Conservation (phyloP, 148 eudicot genomes). For the Rhododendron ferrugineum region DNA sequence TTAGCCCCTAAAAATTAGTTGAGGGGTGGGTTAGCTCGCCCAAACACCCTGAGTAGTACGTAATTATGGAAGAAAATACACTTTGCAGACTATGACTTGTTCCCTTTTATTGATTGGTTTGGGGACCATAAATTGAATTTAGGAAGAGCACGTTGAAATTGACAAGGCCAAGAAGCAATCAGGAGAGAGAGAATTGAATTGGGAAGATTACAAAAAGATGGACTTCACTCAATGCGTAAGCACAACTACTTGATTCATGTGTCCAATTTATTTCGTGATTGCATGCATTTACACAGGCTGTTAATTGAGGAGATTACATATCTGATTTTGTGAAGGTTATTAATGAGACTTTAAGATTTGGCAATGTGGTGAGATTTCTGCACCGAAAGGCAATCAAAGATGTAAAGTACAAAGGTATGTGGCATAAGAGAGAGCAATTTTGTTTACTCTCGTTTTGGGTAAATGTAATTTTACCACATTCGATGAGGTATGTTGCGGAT, state of each 20-base stretch:
- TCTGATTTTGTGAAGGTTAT: slow-evolving; percentile 45
- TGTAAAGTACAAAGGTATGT: slow-evolving; percentile 77
- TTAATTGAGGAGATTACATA: neutral
- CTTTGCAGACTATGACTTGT: neutral
- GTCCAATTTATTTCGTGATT: neutral
- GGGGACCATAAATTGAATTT: neutral
- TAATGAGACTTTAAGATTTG: slow-evolving; percentile 82
- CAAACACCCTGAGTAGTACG: neutral
- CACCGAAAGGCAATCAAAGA: slow-evolving; percentile 86
- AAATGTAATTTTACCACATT: neutral
- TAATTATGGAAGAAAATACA: neutral
- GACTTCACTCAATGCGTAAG: slow-evolving; percentile 98
- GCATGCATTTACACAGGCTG: neutral
- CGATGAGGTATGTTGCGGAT: neutral
- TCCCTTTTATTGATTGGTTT: neutral
- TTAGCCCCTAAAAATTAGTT: neutral
- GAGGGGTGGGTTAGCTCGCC: neutral
- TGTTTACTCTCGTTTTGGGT: neutral
- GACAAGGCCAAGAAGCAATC: slow-evolving; percentile 45
- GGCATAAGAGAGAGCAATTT: neutral
- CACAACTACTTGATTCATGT: neutral
- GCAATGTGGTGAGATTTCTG: slow-evolving; percentile 91
- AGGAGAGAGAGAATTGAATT: slow-evolving; percentile 57
- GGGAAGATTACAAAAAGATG: slow-evolving; percentile 98
- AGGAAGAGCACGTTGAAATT: slow-evolving; percentile 83